Evolutionary conservation across 129 eudicot species (phyloP).

Genomic region (Calendula officinalis): DNA sequence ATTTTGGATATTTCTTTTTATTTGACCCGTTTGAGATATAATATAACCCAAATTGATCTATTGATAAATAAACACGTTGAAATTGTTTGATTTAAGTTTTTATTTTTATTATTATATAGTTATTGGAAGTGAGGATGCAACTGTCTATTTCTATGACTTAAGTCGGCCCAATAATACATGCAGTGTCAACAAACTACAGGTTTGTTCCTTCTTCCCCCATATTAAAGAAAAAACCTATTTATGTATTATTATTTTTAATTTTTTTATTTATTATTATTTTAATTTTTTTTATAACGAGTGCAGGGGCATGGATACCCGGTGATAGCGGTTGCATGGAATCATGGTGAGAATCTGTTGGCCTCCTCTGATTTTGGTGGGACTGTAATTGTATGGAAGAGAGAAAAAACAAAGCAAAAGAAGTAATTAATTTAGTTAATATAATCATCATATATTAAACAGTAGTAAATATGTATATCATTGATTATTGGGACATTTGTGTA

Average conservation of each 20-base stretch:
- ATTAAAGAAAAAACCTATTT: slow-evolving; percentile 5
- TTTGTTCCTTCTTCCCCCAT: slow-evolving; percentile 26
- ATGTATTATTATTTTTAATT: too few relatives aligned
- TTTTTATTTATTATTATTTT: background rate
- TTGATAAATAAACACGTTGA: slow-evolving; percentile 21
- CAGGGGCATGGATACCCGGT: slow-evolving; percentile 97
- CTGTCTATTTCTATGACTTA: slow-evolving; percentile 90
- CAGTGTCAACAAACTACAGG: slow-evolving; percentile 89
- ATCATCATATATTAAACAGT: background rate
- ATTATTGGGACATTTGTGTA: background rate
- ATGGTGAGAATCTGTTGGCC: slow-evolving; percentile 93
- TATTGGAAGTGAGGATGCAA: slow-evolving; percentile 96
- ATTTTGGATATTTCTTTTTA: background rate
- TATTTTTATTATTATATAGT: slow-evolving; percentile 44
- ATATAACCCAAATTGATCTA: background rate
- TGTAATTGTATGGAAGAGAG: slow-evolving; percentile 98
- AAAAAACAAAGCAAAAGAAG: slow-evolving; percentile 51
- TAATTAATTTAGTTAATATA: slow-evolving; percentile 16
- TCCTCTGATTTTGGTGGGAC: slow-evolving; percentile 98
- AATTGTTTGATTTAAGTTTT: too few relatives aligned
- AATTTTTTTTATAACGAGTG: slow-evolving; percentile 5
- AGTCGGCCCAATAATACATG: slow-evolving; percentile 86
- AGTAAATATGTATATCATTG: background rate
- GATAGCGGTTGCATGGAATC: slow-evolving; percentile 92
- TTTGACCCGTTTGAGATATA: background rate